Conservation (phyloP, 2,329 filamentous ascomycete species). For the Pseudogymnoascus sp. region DNA sequence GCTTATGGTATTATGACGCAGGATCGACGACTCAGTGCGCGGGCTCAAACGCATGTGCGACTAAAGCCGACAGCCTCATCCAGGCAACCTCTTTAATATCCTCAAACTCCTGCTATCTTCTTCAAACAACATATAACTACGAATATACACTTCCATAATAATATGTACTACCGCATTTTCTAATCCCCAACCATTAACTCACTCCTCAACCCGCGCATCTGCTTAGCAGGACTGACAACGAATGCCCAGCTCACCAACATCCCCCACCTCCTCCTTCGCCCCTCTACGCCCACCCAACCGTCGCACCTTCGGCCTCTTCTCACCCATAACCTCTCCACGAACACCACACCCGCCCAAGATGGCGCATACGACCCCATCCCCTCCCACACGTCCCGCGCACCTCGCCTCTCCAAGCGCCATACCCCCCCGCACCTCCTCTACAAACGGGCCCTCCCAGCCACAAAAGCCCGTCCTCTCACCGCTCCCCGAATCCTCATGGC, state of each 20-base stretch:
- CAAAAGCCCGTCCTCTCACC: constrained; percentile 40
- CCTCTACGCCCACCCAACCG: not conserved
- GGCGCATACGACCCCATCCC: not conserved
- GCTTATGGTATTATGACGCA: not conserved
- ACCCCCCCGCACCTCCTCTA: constrained; percentile 66
- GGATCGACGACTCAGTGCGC: not conserved
- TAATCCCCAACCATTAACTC: not conserved
- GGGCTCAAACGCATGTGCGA: not conserved
- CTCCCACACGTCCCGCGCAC: not conserved
- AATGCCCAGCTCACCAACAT: not conserved
- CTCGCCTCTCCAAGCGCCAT: constrained; percentile 56
- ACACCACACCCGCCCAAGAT: not conserved
- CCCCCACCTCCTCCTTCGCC: not conserved
- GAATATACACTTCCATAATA: not conserved
- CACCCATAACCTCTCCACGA: not conserved
- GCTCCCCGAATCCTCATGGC: constrained; percentile 42
- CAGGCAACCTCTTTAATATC: not conserved
- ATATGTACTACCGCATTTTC: not conserved
- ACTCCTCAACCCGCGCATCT: constrained; percentile 1
- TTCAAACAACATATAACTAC: not conserved
- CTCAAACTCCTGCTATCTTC: not conserved
- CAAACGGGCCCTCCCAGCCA: constrained; percentile 29
- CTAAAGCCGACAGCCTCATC: not conserved
- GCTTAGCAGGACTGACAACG: not conserved
- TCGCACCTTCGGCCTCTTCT: not conserved